Base-by-base conservation (phyloP, 2,329 filamentous ascomycete species). In the Teratosphaeria viscida region DNA sequence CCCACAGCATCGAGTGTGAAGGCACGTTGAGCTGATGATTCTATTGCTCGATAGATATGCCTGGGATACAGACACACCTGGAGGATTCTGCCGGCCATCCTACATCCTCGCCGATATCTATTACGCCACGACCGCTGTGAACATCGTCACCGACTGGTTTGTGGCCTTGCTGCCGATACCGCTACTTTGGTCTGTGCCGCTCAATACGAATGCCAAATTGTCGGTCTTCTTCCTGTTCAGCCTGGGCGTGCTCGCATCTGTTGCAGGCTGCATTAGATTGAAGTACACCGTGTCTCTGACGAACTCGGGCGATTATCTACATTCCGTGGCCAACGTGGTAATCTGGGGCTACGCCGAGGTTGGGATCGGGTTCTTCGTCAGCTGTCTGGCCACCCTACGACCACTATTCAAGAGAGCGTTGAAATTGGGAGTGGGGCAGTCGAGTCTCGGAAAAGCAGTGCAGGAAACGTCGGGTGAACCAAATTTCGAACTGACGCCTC, bases 151-250 rank as follows among this genome's bases (percentile, higher is more conserved):
- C 0, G 72, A 74, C 35, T 74, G 72, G 72, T 70, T 71, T 57
- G 72, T 67, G 27, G 72, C 72, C 0, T 59, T 73, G 5, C 64
- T 73, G 64, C 76, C 76, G 0, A 68, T 77, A 27, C 74, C 74
- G 0, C 70, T 78, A 2, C 69, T 78, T 12, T 77, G 75, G 75
- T 71, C 70, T 32, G 67, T 78, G 0, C 72, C 76, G 55, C 68
- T 78, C 54, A 76, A 76, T 61, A 62, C 65, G 2, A 73, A 75
- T 56, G 72, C 75, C 0, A 77, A 75, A 56, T 61, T 77, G 26
- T 74, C 76, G 0, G 68, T 72, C 32, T 69, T 73, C 19, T 66
- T 68, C 12, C 66, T 76, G 3, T 63, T 76, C 6, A 71, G 72
- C 19, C 66, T 76, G 0, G 74, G 74, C 61, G 67, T 70, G 1